A percentile compares a stretch with the other conserved stretches of the same genome.
Conservation (phyloP, 2,329 filamentous ascomycete species). For the Diplocarpon mali region DNA sequence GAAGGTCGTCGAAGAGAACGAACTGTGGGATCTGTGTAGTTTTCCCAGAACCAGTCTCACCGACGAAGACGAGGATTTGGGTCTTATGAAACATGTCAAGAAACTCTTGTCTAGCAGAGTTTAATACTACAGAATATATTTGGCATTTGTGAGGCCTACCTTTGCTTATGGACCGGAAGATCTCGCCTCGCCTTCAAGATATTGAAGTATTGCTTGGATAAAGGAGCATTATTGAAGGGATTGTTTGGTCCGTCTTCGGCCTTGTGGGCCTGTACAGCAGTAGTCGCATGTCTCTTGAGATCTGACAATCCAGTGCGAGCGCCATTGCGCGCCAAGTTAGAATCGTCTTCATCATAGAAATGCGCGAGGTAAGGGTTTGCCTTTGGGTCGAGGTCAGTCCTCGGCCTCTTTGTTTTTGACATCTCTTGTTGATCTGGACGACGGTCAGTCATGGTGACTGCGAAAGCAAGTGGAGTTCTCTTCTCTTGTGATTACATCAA, state of each 20-base stretch:
- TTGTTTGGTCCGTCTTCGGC: slow-evolving; percentile 76
- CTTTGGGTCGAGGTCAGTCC: slow-evolving; percentile 36
- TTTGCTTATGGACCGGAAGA: slow-evolving; percentile 84
- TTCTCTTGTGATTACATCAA: slow-evolving; percentile 21
- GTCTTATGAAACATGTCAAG: slow-evolving; percentile 83
- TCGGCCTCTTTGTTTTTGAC: slow-evolving; percentile 36
- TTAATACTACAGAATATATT: slow-evolving; percentile 12
- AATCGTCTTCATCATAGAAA: slow-evolving; percentile 47
- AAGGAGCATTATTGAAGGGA: slow-evolving; percentile 68
- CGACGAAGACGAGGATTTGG: slow-evolving; percentile 96
- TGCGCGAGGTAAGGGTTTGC: slow-evolving; percentile 88
- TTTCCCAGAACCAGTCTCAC: slow-evolving; percentile 98
- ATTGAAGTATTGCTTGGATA: slow-evolving; percentile 78
- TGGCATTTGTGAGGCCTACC: slow-evolving; percentile 36
- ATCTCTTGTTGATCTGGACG: slow-evolving; percentile 40
- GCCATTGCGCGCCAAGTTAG: slow-evolving; percentile 18
- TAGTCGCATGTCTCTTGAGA: slow-evolving; percentile 72
- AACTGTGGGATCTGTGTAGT: slow-evolving; percentile 99
- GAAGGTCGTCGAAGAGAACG: slow-evolving; percentile 92
- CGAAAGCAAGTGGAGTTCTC: slow-evolving; percentile 10
- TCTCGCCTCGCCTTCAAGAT: slow-evolving; percentile 78
- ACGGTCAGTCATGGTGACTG: slow-evolving; percentile 41
- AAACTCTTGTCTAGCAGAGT: slow-evolving; percentile 63
- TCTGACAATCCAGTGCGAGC: slow-evolving; percentile 43
- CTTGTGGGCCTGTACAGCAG: slow-evolving; percentile 57